Evolutionary conservation across 352 stramenopile genomes (phyloP).

Genomic region (Pythium rhizo-oryzae): DNA sequence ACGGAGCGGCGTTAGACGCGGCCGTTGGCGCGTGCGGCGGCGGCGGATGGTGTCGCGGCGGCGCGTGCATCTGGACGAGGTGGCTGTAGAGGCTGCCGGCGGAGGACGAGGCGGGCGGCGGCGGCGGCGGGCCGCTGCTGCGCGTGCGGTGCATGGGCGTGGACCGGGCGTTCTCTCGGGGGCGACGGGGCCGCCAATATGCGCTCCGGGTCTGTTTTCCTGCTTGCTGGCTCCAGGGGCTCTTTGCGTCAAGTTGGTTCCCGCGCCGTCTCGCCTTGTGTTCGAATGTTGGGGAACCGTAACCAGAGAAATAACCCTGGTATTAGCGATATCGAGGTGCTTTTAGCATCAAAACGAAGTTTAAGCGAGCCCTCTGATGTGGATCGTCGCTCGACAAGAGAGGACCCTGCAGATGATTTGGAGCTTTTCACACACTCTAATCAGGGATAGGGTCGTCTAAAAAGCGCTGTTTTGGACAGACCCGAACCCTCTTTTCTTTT

Average conservation of each 20-base stretch:
- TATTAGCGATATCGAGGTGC: not conserved
- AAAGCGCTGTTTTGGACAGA: not conserved
- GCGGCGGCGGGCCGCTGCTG: conserved; percentile 15
- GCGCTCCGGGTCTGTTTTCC: not conserved
- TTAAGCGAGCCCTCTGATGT: not conserved
- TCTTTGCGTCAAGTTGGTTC: not conserved
- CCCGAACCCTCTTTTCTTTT: not conserved
- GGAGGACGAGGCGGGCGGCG: not conserved
- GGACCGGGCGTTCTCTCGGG: not conserved
- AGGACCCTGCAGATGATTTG: not conserved
- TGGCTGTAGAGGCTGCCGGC: not conserved
- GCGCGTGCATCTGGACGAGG: not conserved
- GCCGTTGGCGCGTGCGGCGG: not conserved
- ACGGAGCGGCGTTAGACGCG: not conserved
- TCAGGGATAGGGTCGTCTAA: conserved; percentile 14
- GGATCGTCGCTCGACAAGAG: not conserved
- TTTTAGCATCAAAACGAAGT: not conserved
- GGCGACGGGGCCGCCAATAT: not conserved
- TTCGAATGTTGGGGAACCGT: not conserved
- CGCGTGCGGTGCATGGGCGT: conserved; percentile 25
- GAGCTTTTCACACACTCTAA: not conserved
- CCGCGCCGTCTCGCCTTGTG: not conserved
- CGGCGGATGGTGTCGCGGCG: not conserved
- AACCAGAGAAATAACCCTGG: not conserved
- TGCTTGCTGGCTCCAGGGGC: conserved; percentile 6